Base-by-base conservation (phyloP, 1,284 basidiomycete genomes). In the Fistulina hepatica region DNA sequence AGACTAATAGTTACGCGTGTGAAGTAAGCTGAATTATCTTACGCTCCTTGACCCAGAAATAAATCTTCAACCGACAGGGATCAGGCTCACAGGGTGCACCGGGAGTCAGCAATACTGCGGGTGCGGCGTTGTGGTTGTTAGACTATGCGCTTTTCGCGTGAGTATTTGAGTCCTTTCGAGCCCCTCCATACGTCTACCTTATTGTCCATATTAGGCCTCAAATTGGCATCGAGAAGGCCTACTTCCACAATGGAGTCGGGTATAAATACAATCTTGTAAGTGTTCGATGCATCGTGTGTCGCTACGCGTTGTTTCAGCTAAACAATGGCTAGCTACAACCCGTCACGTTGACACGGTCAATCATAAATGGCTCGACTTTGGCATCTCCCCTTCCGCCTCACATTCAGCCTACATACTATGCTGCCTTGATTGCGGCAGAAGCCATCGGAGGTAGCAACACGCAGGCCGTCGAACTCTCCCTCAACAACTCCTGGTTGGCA, bases 91-190 rank as follows among this genome's bases (percentile, higher is more conserved):
- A 61, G 60, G 80, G 81, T 40, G 70, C 74, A 7, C 75, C 78
- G 21, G 72, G 71, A 3, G 71, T 81, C 12, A 77, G 75, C 52
- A 76, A 83, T 49, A 71, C 73, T 1, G 81, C 72, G 8, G 81
- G 79, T 23, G 75, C 77, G 2, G 73, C 76, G 12, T 55, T 84
- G 17, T 82, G 81, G 80, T 62, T 66, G 1, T 57, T 81, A 41
- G 78, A 82, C 51, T 81, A 81, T 50, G 59, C 67, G 1, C 56
- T 84, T 5, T 76, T 59, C 43, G 65, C 65, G 53, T 66, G 44
- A 25, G 63, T 47, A 16, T 33, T 19, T 17, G n/a, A n/a, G n/a
- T n/a, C n/a, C n/a, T n/a, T n/a, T n/a, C n/a, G n/a, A n/a, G n/a
- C n/a, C n/a, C n/a, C n/a, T n/a, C n/a, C n/a, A n/a, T n/a, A n/a